A percentile compares a stretch with the other conserved stretches of the same genome.
phyloP scores from a whole-genome alignment of 768 basidiomycete species.

The Lactarius deliciosus region DNA sequence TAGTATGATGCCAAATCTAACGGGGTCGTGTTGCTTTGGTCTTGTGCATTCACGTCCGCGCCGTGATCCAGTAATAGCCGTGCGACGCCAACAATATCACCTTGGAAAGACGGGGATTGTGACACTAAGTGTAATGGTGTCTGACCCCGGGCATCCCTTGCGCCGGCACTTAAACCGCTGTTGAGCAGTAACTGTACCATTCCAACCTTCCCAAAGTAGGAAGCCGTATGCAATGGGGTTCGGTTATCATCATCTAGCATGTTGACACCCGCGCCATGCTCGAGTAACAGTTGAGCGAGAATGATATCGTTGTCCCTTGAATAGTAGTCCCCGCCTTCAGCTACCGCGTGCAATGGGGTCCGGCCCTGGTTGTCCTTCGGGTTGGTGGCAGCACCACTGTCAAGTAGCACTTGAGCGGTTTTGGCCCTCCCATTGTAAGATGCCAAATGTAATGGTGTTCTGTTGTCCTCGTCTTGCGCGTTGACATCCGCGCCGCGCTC shows the following conservation, averaged over 20 bases:
- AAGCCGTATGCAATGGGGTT: not conserved
- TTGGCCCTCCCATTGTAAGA: too few species aligned
- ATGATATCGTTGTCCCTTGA: rapidly evolving
- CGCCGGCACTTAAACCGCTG: not conserved
- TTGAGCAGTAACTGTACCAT: not conserved
- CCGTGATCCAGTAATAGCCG: not conserved
- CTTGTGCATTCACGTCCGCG: not conserved
- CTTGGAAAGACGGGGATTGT: not conserved
- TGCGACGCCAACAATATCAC: not conserved
- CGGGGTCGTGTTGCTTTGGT: not conserved
- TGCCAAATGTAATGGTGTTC: not conserved
- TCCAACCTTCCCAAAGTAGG: not conserved
- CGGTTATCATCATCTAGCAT: not conserved
- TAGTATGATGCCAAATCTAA: not conserved
- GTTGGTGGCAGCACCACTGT: too few species aligned
- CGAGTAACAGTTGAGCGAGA: not conserved
- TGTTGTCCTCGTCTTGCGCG: not conserved
- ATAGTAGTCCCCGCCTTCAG: not conserved
- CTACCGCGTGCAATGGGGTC: not conserved
- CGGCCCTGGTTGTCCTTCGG: too few species aligned
- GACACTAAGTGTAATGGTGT: not conserved
- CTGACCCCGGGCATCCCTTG: rapidly evolving
- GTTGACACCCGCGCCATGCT: not conserved
- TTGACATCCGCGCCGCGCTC: not conserved
- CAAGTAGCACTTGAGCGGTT: too few species aligned